Evolutionary conservation across 2,329 filamentous ascomycete species (phyloP).

Genomic region (Monilinia aucupariae): DNA sequence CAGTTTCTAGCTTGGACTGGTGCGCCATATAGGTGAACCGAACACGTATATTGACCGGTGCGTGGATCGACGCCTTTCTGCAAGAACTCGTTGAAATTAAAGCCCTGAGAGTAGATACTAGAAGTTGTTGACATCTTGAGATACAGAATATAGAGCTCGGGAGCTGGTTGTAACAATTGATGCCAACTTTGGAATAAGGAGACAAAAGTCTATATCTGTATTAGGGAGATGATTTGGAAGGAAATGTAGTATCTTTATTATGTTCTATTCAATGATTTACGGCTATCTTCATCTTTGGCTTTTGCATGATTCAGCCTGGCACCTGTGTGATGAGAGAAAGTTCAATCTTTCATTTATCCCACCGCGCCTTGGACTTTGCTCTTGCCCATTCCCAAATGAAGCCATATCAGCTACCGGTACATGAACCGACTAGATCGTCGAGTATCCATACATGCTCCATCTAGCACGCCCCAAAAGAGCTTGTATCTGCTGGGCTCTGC

Average conservation of each 20-base stretch:
- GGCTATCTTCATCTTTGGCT: background rate
- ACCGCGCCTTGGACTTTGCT: background rate
- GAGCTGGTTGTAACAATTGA: background rate
- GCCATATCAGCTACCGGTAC: background rate
- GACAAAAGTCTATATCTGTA: background rate
- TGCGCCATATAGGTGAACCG: constrained; percentile 4
- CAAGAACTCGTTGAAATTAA: constrained; percentile 8
- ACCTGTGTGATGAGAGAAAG: background rate
- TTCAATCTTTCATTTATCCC: background rate
- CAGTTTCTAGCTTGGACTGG: constrained; percentile 13
- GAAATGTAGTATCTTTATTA: background rate
- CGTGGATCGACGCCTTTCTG: constrained; percentile 14
- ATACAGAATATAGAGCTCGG: background rate
- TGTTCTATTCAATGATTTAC: background rate
- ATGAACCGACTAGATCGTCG: background rate
- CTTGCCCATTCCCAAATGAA: background rate
- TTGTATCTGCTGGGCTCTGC: background rate
- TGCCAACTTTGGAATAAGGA: background rate
- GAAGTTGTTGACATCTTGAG: constrained; percentile 2
- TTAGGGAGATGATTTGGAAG: background rate
- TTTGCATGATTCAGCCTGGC: background rate
- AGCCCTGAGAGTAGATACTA: constrained; percentile 10
- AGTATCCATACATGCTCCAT: background rate
- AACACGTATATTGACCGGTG: constrained; percentile 12
- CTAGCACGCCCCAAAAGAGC: too few species aligned